Evolutionary conservation across 225 moss, liverwort and hornwort species (phyloP), one percentile per base, ranked within the genome.

Genomic region (Marchantia polymorpha): DNA sequence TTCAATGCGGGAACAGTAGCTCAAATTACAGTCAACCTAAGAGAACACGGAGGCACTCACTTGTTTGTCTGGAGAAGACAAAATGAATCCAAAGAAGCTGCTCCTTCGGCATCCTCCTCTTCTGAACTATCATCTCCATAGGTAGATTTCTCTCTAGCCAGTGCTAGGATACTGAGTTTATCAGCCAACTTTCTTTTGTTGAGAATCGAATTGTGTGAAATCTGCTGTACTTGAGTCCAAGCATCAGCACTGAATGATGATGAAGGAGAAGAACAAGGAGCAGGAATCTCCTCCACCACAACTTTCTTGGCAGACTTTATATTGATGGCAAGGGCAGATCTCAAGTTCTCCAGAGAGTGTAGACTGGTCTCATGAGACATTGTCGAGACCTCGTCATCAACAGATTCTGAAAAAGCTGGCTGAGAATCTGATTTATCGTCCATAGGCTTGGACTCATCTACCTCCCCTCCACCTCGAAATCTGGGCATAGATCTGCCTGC

Each of bases 251-350:
- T 30, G 59, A 63, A 76, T 9, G 60, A 76, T 63, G 76, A 63
- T 47, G 76, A 76, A 39, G 76, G 76, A 17, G 76, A 76, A 47
- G 60, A 60, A 15, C 76, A 76, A 10, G 76, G 76, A 39, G 76
- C 76, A n/a, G 76, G 76, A 61, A 60, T 76, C 61, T 76, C 76
- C 8, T 76, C 76, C 76, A 30, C 76, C 76, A 76, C 63, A 61
- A 63, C 60, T 60, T 60, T 76, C 76, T 76, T 76, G 31, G 76
- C 29, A 47, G 76, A 19, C 47, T 59, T 76, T 52, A 52, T 73
- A 49, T 59, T 76, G 76, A 60, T 76, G 22, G 76, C 76, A 47
- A 59, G 58, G 19, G 60, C 63, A 61, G 63, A 61, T 46, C 76
- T 76, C 61, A 76, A n/a, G 46, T 76, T 49, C 47, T 39, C 76